These are phyloP conservation scores for Capsella bursapastoris DNA, from an alignment of 345 rosid genomes.

Conservation along the genomic window DNA sequence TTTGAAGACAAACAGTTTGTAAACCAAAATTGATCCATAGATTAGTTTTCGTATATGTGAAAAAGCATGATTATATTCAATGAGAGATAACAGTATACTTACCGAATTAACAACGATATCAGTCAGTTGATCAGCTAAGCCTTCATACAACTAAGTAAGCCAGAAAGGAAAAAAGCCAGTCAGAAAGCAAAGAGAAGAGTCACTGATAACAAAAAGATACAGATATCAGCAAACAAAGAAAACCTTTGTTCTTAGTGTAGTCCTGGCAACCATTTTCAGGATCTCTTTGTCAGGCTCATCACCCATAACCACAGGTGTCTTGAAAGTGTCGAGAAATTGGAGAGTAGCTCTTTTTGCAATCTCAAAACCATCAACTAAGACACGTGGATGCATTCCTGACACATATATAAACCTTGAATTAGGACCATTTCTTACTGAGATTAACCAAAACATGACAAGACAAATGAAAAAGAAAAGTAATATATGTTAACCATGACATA, in stretches of 20 bases:
- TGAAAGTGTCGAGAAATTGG: conserved; percentile 87
- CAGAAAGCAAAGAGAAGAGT: conserved; percentile 12
- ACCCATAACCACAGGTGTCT: conserved; percentile 95
- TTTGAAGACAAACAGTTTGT: conserved; percentile 1
- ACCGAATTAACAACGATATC: conserved; percentile 87
- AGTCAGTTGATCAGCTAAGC: conserved; percentile 93
- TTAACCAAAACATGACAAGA: conserved; percentile 11
- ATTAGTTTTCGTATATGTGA: not conserved
- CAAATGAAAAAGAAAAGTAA: not conserved
- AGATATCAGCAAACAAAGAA: not conserved
- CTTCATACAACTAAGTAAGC: conserved; percentile 69
- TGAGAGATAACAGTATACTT: conserved; percentile 40
- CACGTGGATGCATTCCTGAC: conserved; percentile 98
- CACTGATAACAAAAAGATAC: conserved; percentile 22
- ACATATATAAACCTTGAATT: conserved; percentile 10
- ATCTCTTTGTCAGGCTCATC: conserved; percentile 95
- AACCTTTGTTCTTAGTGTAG: conserved; percentile 92
- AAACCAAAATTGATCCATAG: conserved; percentile 22
- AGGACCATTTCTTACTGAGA: conserved; percentile 12
- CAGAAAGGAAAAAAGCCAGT: not conserved
- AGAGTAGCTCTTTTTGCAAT: conserved; percentile 95
- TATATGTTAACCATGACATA: conserved; percentile 3
- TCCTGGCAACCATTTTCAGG: conserved; percentile 95
- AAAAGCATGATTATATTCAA: not conserved
- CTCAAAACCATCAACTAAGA: conserved; percentile 97